Base-by-base conservation (phyloP, 805 yeast species). In the Wickerhamomyces chambardii region DNA sequence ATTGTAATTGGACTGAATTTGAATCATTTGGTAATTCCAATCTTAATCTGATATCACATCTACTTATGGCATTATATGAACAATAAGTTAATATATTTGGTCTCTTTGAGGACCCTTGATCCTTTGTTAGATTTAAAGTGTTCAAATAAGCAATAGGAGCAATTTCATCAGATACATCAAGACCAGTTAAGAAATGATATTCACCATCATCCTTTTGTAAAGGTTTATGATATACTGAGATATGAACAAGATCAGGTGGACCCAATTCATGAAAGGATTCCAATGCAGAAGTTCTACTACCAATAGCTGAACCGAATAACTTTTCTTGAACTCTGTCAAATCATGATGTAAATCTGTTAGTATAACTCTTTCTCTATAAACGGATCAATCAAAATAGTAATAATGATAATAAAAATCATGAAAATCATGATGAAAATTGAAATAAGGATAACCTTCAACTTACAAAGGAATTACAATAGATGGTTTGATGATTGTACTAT, bases 1-100 rank as follows among this genome's bases (percentile, higher is more conserved):
- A 28, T 11, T 41, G 53, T 3, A 58, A 32, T 43, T 48, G 63
- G 33, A 48, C 38, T 4, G 51, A 53, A 5, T 59, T 55, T 0
- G 58, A 36, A 15, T 56, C 56, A 10, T 73, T 74, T 0, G 83
- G 81, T 41, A 75, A 70, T 31, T 66, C 64, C 15, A 73, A 69
- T 48, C 76, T 54, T 46, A 86, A 75, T 16, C 96, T 66, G 28
- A 89, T 60, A 54, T 90, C 98, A 5, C 80, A 70, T 36, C 69
- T 70, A 3, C 35, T 28, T 48, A 92, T 84, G 15, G 80, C 68
- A 55, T 92, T 89, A 61, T 77, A 85, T 14, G 78, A 58, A 54
- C 86, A 80, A 43, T 67, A 76, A 0, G 85, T 77, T 17, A 58
- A 53, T 17, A 54, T 50, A 26, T 47, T 50, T 10, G 53, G 51